Evolutionary conservation across 1,139 yeast species (phyloP), one percentile per base, ranked within the genome.

Genomic region (Yamadazyma songkhlaensis): DNA sequence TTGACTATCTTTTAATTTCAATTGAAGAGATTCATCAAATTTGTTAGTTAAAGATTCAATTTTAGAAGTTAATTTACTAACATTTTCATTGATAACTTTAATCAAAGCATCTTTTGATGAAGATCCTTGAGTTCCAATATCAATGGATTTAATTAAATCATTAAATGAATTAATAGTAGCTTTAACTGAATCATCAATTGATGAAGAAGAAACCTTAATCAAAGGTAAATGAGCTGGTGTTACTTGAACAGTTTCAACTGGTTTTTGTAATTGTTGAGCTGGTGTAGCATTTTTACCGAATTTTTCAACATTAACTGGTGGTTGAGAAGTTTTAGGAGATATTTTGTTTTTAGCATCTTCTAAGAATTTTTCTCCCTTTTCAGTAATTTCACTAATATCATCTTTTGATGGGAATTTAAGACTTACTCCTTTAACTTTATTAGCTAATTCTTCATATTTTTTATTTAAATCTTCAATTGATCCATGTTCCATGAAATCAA

Each of bases 101-200:
- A 69, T 53, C 39, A 70, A 55, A 9, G 53, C 45, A 23, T 61
- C 60, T 36, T 60, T 59, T 15, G 58, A 48, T 9, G 57, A 46
- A 49, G 67, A 58, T 31, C 55, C 54, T 22, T 66, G 51, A 37
- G 58, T 41, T 14, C 59, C 54, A 15, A 62, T 61, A 49, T 79
- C 81, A 41, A 81, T 70, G 29, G 75, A 62, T 31, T 58, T 60
- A 41, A 81, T 74, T 50, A 79, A 67, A 35, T 62, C 63, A 57
- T 81, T 81, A 56, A 81, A 66, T 4, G 79, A 62, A 21, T 62
- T 67, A 32, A 73, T 68, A 32, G 80, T 74, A 31, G 54, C 59
- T 36, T 65, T 62, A 34, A 83, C 74, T 6, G 73, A 51, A 10
- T 75, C 69, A 48, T 79, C 79, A 14, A 62, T 60, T 6, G 58